Evolutionary conservation across 2,329 filamentous ascomycete genomes (phyloP).

Genomic region (Erysiphe neolycopersici): DNA sequence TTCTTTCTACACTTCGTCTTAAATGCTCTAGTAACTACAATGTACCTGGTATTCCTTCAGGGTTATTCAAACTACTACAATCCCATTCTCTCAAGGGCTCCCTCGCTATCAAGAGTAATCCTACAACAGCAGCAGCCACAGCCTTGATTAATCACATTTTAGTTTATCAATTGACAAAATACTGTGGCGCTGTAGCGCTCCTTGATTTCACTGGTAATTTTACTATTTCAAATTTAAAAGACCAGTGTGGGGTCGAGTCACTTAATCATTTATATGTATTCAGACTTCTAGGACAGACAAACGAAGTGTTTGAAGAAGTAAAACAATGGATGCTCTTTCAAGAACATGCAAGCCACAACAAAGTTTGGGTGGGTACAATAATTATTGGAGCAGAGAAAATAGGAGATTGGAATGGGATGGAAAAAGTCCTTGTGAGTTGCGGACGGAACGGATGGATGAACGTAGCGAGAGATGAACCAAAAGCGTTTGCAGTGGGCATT

Average conservation of each 20-base stretch:
- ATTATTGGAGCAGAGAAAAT: constrained; percentile 8
- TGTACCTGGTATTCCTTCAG: constrained; percentile 13
- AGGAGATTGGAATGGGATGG: constrained; percentile 1
- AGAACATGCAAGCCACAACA: constrained; percentile 7
- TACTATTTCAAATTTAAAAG: constrained; percentile 17
- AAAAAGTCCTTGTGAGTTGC: constrained; percentile 2
- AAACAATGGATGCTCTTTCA: constrained; percentile 12
- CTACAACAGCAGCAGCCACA: constrained; percentile 22
- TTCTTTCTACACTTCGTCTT: no score
- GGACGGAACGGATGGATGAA: constrained; percentile 13
- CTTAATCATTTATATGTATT: constrained; percentile 12
- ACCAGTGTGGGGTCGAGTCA: constrained; percentile 1
- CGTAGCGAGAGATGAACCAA: constrained; percentile 8
- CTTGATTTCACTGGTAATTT: constrained; percentile 29
- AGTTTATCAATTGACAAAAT: constrained; percentile 22
- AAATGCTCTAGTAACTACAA: no score
- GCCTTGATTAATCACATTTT: constrained; percentile 28
- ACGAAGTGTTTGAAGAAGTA: constrained; percentile 6
- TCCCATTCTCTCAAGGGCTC: neutral
- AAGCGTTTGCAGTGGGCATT: constrained; percentile 6
- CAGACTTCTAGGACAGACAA: constrained; percentile 3
- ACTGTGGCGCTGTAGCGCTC: constrained; percentile 19
- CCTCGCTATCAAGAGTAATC: constrained; percentile 24
- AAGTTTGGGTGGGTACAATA: constrained; percentile 11
- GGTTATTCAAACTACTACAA: constrained; percentile 9